Conservation (phyloP, 257 asterid genomes). For the Plantago major region DNA sequence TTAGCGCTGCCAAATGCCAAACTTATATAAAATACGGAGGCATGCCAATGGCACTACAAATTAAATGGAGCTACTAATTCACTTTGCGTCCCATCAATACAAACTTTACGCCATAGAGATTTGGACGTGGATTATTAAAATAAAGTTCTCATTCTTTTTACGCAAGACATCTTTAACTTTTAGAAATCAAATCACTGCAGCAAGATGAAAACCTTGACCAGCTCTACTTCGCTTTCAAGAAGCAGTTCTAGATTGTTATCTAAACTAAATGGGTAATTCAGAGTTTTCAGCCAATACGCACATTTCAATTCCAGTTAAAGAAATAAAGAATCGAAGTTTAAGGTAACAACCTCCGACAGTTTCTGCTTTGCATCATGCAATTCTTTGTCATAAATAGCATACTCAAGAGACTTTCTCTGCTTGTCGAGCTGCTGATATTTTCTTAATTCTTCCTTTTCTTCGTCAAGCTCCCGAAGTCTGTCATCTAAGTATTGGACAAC, state of each 20-base stretch:
- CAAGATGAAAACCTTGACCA: too few species aligned
- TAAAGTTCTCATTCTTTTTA: too few species aligned
- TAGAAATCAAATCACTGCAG: too few species aligned
- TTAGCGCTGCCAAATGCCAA: not conserved
- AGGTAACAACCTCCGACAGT: constrained; percentile 52
- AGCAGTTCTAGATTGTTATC: too few species aligned
- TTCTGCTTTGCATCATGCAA: constrained; percentile 89
- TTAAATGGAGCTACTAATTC: too few species aligned
- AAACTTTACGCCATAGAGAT: too few species aligned
- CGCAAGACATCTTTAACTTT: not conserved
- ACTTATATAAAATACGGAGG: too few species aligned
- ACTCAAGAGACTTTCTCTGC: constrained; percentile 90
- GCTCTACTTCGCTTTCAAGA: too few species aligned
- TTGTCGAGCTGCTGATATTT: constrained; percentile 91
- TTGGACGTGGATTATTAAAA: too few species aligned
- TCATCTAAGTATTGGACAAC: constrained; percentile 98
- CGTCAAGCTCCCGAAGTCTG: constrained; percentile 94
- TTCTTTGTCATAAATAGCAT: constrained; percentile 90
- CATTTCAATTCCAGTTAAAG: constrained; percentile 9
- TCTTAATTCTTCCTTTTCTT: constrained; percentile 93
- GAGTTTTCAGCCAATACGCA: not conserved
- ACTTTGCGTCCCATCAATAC: too few species aligned
- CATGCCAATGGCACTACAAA: too few species aligned
- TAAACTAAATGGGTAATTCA: constrained; percentile 1
- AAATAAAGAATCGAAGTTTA: constrained; percentile 12